Evolutionary conservation across 371 early-diverging fungal genomes (phyloP), one percentile per base, ranked within the genome.

Genomic region (Batkoa obscura): DNA sequence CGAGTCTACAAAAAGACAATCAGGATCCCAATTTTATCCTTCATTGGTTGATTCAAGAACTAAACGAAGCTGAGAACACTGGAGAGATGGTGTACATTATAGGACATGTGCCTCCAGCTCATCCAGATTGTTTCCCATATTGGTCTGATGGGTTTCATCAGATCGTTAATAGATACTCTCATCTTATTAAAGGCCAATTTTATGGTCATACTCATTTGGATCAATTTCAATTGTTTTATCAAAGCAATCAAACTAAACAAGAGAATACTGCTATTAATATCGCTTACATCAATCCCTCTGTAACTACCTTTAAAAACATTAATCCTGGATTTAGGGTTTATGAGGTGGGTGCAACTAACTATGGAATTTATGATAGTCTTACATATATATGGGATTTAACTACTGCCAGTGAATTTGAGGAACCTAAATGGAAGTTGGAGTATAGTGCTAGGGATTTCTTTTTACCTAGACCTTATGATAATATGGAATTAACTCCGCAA

Each of bases 311-410:
- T 53, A 30, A 42, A 17, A 32, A 58, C 33, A 4, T 61, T 23
- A 61, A 61, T 36, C 61, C 61, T 17, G 59, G 59, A 3, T 61
- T 58, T 34, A 31, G 60, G 17, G 17, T 61, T 5, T 61, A 61
- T 32, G 55, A 58, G 36, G 38, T 61, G 8, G 43, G 43, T 13
- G 43, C 55, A 13, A 13, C n/a, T 33, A 43, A 3, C 17, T 55
- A 42, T 15, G 9, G 43, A 12, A 9, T 55, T 12, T 9, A 23
- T 9, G 55, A 55, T 31, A 45, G 32, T 39, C 43, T 43, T 6
- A 55, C 55, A 13, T 55, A 55, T 31, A 12, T 15, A 3, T 30
- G 33, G 6, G 55, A 55, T 39, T 31, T 55, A 13, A 13, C 8
- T 32, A 31, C 32, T 10, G 9, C 6, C 2, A 37, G n/a, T 15